A percentile compares a stretch with the other conserved stretches of the same genome.
Evolutionary conservation across 2,329 filamentous ascomycete genomes (phyloP).

Genomic region (Sporothrix sp.): DNA sequence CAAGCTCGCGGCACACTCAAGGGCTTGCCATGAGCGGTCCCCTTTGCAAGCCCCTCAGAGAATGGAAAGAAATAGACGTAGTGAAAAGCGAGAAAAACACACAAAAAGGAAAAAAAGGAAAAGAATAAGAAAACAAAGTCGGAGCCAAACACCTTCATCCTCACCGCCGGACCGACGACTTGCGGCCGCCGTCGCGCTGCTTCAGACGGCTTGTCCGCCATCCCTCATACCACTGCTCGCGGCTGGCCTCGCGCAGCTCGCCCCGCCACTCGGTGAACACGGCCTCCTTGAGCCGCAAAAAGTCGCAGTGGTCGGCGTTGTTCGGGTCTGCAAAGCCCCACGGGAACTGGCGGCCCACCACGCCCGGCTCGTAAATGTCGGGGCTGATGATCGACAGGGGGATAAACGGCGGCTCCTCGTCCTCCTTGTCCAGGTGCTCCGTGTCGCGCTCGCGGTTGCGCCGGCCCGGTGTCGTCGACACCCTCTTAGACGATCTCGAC

Average conservation of each 20-base stretch:
- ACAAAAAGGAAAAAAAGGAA: conserved; percentile 1
- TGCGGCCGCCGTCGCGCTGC: conserved; percentile 35
- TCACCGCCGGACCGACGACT: conserved; percentile 26
- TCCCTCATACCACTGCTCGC: conserved; percentile 89
- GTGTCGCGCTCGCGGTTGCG: conserved; percentile 41
- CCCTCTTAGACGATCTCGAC: conserved; percentile 33
- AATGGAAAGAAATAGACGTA: too few species aligned
- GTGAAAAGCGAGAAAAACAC: not conserved
- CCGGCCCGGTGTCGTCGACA: conserved; percentile 37
- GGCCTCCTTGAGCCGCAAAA: conserved; percentile 76
- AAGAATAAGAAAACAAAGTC: not conserved
- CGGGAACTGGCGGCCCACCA: conserved; percentile 79
- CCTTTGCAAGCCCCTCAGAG: not conserved
- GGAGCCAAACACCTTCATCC: not conserved
- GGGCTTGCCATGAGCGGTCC: not conserved
- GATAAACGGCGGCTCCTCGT: conserved; percentile 57
- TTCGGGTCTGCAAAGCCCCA: conserved; percentile 97
- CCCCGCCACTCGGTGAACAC: conserved; percentile 90
- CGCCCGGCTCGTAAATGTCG: conserved; percentile 73
- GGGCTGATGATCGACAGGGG: conserved; percentile 92
- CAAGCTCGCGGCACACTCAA: too few species aligned
- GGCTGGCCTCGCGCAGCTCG: conserved; percentile 81
- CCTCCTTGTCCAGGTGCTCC: conserved; percentile 35
- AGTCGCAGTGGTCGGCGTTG: conserved; percentile 87
- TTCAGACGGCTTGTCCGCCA: conserved; percentile 73